Evolutionary conservation across 2,329 filamentous ascomycete genomes (phyloP).

Genomic region (Sordariomycetes sp.): DNA sequence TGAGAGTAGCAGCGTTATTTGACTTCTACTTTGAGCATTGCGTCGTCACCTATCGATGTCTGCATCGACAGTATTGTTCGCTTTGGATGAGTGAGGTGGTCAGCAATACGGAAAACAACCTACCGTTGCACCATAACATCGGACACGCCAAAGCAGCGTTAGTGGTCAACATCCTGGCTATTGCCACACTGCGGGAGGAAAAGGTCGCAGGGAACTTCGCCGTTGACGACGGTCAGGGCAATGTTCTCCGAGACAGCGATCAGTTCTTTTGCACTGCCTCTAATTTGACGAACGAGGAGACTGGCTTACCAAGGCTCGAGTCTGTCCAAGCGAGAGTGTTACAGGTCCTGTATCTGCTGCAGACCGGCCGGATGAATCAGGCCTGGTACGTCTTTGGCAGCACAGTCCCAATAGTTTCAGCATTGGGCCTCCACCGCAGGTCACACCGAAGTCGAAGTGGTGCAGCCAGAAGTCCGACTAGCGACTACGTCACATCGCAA

Average conservation of each 20-base stretch:
- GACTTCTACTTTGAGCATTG: conserved; percentile 48
- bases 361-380: conserved; percentile 13
- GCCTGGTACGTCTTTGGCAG: conserved; percentile 15
- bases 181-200: no score
- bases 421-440: conserved; percentile 11
- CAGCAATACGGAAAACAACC: conserved; percentile 21
- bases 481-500: conserved; percentile 34
- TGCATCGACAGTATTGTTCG: conserved; percentile 42
- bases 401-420: conserved; percentile 10
- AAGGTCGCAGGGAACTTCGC: no score
- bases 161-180: conserved; percentile 36
- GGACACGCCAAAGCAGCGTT: conserved; percentile 36
- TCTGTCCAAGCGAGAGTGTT: conserved; percentile 11
- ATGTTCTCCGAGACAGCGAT: conserved; percentile 23
- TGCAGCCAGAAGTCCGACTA: background rate
- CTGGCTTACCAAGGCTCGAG: conserved; percentile 13
- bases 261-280: conserved; percentile 13
- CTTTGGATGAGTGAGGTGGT: conserved; percentile 33
- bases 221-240: conserved; percentile 37
- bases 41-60: conserved; percentile 47
- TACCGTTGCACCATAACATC: conserved; percentile 25
- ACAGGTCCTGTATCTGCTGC: conserved; percentile 13
- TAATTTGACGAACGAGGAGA: conserved; percentile 12
- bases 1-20: conserved; percentile 11
- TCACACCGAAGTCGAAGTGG: conserved; percentile 4